These are phyloP conservation scores for Curvularia verruculosa DNA, from an alignment of 2,329 filamentous ascomycete species.

Conservation along the genomic window DNA sequence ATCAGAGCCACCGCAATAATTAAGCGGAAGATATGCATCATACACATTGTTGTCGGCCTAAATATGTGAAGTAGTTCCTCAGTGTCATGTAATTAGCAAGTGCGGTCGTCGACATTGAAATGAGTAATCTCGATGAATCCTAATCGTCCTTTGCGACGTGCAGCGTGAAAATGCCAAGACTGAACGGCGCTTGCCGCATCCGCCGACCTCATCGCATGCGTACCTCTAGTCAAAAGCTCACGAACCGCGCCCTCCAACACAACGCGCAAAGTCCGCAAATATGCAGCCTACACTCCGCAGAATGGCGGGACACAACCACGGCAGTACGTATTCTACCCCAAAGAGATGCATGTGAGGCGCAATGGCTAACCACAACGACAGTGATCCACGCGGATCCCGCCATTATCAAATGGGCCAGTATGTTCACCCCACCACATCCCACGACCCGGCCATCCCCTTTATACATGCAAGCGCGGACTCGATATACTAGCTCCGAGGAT, in stretches of 20 bases:
- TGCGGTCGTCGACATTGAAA: background rate
- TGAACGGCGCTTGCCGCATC: conserved; percentile 19
- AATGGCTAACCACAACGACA: conserved; percentile 43
- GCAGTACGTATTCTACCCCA: conserved; percentile 21
- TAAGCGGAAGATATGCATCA: background rate
- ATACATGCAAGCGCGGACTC: background rate
- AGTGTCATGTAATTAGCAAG: background rate
- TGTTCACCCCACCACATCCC: conserved; percentile 47
- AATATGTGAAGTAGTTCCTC: background rate
- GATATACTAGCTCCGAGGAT: background rate
- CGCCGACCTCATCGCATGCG: conserved; percentile 26
- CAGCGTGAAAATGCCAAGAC: conserved; percentile 24
- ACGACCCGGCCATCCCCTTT: too few species aligned
- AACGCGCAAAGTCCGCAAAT: conserved; percentile 22
- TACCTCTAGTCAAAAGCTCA: conserved; percentile 21
- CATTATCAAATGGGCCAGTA: conserved; percentile 61
- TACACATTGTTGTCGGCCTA: background rate
- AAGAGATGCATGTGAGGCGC: conserved; percentile 6
- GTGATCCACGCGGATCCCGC: conserved; percentile 62
- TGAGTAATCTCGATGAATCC: background rate
- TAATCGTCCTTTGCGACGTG: background rate
- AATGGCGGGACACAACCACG: conserved; percentile 40
- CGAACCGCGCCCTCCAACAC: conserved; percentile 11
- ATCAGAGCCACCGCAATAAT: background rate
- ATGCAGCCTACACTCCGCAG: conserved; percentile 23